Base-by-base conservation (phyloP, 2,329 filamentous ascomycete species). In the Pyricularia pennisetigena region DNA sequence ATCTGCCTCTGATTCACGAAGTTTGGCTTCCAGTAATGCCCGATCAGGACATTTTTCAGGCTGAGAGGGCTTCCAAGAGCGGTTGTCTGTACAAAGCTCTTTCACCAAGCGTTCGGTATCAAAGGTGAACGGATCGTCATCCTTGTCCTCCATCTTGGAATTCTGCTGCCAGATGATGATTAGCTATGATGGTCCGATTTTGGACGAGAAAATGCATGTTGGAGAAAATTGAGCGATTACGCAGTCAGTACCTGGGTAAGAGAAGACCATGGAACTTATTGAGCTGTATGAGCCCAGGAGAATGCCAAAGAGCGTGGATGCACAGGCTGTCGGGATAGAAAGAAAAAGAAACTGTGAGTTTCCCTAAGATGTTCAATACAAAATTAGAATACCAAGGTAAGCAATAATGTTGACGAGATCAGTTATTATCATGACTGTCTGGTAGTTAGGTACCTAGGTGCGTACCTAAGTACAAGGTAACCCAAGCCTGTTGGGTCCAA, bases 91-190 rank as follows among this genome's bases (percentile, higher is more conserved):
- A 74, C 89, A 92, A 3, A 96, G 81, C 73, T 89, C 88, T 20
- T 81, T 75, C 10, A 90, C 84, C 12, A 96, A 86, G 49, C 87
- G 83, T 54, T 90, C 86, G 35, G 88, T 82, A 49, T 85, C 84
- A 93, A 93, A 97, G 68, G 83, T 74, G 76, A 88, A 90, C n/a
- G 93, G 92, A 77, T 97, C 92, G 68, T 78, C 68, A 54, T 62
- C 59, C 23, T 14, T 62, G 14, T 62, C 59, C 59, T 62, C 59
- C 59, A 62, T 62, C 28, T 62, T 62, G 59, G 20, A 24, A 62
- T 28, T 10, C 59, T 62, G 12, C 24, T 29, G 14, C 3, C 24
- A 20, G 14, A 30, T 16, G 9, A 62, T 9, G 3, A 12, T 62
- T 29, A 62, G 59, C 10, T 8, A 16, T 61, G 14, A 12, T 26